Conservation (phyloP, 495 filamentous ascomycete species). For the Jackrogersella multiformis region DNA sequence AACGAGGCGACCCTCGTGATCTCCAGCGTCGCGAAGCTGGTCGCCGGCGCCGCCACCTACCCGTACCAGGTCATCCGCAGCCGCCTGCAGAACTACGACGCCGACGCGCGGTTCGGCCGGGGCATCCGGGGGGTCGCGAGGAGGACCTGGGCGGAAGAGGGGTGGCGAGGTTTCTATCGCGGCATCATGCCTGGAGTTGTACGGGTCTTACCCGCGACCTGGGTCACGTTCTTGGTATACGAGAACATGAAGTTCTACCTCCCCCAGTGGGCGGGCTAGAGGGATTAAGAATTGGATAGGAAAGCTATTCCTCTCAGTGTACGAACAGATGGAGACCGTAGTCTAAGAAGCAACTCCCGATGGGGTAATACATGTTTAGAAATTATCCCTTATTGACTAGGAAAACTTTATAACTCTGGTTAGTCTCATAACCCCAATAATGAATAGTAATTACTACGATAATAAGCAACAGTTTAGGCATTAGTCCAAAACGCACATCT, state of each 20-base stretch:
- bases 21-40: constrained; percentile 83
- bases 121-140: constrained; percentile 74
- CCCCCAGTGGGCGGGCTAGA: constrained; percentile 51
- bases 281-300: neutral
- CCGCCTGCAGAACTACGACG: constrained; percentile 87
- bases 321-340: neutral
- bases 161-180: constrained; percentile 87
- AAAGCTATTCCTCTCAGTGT: neutral
- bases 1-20: constrained; percentile 81
- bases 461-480: neutral
- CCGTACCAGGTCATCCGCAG: constrained; percentile 92
- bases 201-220: constrained; percentile 90
- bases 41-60: constrained; percentile 88
- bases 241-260: constrained; percentile 85
- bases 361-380: too few relatives aligned
- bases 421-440: neutral
- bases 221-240: constrained; percentile 98
- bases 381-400: too few relatives aligned
- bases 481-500: neutral
- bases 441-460: neutral
- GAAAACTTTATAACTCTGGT: too few relatives aligned
- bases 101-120: constrained; percentile 70
- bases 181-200: constrained; percentile 88
- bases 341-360: too few relatives aligned
- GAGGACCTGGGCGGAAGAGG: constrained; percentile 81